phyloP scores from a whole-genome alignment of 176 grass and related monocot species.

The Juncus inflexus region DNA sequence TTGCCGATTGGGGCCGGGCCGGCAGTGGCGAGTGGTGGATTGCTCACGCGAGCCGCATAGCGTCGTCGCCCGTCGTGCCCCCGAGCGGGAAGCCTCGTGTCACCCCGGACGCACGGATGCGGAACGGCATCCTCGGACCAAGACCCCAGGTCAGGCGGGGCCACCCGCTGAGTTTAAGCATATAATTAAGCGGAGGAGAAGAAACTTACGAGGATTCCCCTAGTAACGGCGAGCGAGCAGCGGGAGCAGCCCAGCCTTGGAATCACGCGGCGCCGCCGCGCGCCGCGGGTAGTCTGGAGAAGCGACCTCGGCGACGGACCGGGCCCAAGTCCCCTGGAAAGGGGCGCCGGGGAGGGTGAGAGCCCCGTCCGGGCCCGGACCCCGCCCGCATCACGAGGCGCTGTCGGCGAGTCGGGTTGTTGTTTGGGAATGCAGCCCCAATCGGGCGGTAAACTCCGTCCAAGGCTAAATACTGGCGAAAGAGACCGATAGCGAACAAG shows the following conservation, averaged over 20 bases:
- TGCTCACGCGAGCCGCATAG: too few species aligned
- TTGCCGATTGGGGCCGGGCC: too few species aligned
- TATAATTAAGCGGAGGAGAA: constrained; percentile 31
- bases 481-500: constrained; percentile 64
- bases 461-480: constrained; percentile 62
- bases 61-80: too few species aligned
- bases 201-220: constrained; percentile 38
- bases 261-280: neutral
- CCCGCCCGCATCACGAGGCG: constrained; percentile 53
- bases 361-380: constrained; percentile 53
- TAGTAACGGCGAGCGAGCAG: constrained; percentile 39
- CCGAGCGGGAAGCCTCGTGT: too few species aligned
- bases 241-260: constrained; percentile 28
- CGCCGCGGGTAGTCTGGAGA: constrained; percentile 51
- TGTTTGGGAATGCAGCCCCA: constrained; percentile 53
- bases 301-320: constrained; percentile 42
- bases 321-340: constrained; percentile 54
- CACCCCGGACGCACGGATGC: too few species aligned
- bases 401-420: constrained; percentile 44
- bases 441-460: constrained; percentile 48
- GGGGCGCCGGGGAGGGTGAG: constrained; percentile 60
- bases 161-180: too few species aligned
- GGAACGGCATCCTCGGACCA: too few species aligned
- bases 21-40: too few species aligned
- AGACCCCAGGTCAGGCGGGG: too few species aligned